phyloP scores from a whole-genome alignment of 495 filamentous ascomycete genomes.

The Aspergillus steynii region DNA sequence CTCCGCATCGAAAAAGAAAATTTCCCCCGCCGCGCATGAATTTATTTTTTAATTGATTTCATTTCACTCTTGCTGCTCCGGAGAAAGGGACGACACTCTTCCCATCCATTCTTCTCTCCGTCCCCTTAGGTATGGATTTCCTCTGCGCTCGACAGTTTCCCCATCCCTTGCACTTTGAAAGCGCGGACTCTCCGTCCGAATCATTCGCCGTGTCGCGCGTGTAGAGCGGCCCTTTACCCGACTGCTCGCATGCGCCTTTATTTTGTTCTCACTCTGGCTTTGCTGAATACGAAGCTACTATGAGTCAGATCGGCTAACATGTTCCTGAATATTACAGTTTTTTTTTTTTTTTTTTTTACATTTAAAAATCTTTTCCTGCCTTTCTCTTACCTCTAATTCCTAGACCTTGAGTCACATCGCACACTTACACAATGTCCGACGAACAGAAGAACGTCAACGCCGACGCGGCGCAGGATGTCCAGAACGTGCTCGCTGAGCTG shows the following conservation, averaged over 20 bases:
- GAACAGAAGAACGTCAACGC: slow-evolving; percentile 44
- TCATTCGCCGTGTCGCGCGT: neutral
- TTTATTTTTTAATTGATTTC: slow-evolving; percentile 8
- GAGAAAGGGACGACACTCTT: slow-evolving; percentile 4
- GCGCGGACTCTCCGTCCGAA: too few species aligned
- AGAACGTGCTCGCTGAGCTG: slow-evolving; percentile 48
- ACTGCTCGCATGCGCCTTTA: neutral
- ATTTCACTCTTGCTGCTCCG: slow-evolving; percentile 1
- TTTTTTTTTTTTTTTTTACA: neutral
- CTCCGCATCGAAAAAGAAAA: slow-evolving; percentile 38
- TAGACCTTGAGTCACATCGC: slow-evolving; percentile 7
- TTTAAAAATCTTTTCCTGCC: neutral
- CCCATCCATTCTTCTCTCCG: neutral
- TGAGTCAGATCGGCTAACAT: slow-evolving; percentile 2
- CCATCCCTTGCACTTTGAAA: neutral
- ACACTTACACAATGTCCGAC: slow-evolving; percentile 35
- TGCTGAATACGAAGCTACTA: neutral
- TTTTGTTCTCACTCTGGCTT: neutral
- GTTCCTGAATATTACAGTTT: neutral
- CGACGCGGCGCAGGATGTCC: slow-evolving; percentile 49
- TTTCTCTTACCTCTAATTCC: neutral
- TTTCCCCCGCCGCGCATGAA: slow-evolving; percentile 34
- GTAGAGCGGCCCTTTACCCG: neutral
- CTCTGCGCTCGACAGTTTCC: neutral
- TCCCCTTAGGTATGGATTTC: neutral